phyloP scores from a whole-genome alignment of 208 protist species.

The Balamuthia mandrillaris region DNA sequence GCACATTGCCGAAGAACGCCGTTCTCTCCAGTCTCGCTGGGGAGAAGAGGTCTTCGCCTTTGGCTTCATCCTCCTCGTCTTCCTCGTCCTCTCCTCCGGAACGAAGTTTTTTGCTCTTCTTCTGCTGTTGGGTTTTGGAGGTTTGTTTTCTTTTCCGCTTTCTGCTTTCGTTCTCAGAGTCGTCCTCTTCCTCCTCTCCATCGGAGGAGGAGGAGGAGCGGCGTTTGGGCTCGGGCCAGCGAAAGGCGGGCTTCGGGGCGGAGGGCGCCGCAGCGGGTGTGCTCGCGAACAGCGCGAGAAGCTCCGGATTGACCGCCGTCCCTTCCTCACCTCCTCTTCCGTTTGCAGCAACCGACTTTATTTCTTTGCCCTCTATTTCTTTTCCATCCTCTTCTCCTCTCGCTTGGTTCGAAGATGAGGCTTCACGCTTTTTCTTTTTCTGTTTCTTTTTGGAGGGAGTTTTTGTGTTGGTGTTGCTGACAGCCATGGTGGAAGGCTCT shows the following conservation, averaged over 20 bases:
- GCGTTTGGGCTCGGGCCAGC: too few relatives aligned
- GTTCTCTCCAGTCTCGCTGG: conserved; percentile 14
- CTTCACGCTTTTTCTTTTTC: too few relatives aligned
- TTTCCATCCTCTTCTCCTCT: background rate
- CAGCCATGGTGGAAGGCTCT: too few relatives aligned
- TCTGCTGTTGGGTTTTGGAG: background rate
- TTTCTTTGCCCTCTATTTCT: background rate
- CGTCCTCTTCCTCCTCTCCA: too few relatives aligned
- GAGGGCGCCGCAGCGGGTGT: too few relatives aligned
- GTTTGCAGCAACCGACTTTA: background rate
- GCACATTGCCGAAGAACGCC: conserved; percentile 46
- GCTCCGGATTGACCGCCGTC: background rate
- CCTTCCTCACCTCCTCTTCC: background rate
- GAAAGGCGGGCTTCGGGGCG: too few relatives aligned
- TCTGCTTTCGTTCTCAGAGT: too few relatives aligned
- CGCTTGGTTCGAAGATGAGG: too few relatives aligned
- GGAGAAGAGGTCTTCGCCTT: too few relatives aligned
- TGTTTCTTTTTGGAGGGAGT: too few relatives aligned
- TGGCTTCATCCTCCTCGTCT: background rate
- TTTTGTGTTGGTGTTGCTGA: too few relatives aligned
- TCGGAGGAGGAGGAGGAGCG: too few relatives aligned
- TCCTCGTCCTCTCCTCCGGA: background rate
- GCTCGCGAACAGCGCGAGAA: background rate
- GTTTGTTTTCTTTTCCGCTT: background rate
- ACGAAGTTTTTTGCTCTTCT: background rate